Base-by-base conservation (phyloP, 805 yeast species). In the Cyberlindnera lachancei region DNA sequence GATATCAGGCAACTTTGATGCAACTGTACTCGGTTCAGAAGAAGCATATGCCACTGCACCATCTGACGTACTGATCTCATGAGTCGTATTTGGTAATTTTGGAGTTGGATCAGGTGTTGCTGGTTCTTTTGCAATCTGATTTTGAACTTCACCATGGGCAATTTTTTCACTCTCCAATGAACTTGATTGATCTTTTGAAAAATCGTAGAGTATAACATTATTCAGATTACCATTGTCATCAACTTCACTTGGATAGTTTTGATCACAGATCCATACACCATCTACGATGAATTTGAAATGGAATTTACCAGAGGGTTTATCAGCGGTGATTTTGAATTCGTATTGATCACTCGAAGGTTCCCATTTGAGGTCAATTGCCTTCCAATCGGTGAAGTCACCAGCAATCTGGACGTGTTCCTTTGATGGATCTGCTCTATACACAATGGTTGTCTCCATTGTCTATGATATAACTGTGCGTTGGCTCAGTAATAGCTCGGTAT, bases 341-440 rank as follows among this genome's bases (percentile, higher is more conserved):
- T 24, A 41, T 14, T 30, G 34, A 4, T 27, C 14, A 2, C 16
- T 29, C 0, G 7, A 15, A 2, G 14, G 13, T 23, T 45, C 38
- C 26, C 28, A 45, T 2, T 16, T 7, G 32, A 50, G 31, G 5
- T 35, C 27, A 13, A 45, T 35, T 4, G 52, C 44, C 5, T 39
- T 29, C 67, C 66, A 62, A 9, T 43, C 29, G 26, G 53, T 57
- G 37, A 62, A 61, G 40, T 55, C 56, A 4, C 66, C 66, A 10
- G 66, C 66, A 29, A 62, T 46, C 31, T 51, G 47, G 27, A 62
- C 46, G 12, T 41, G 30, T 8, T 46, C 36, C 12, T 27, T 27
- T 4, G 39, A 18, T 11, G 35, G 22, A 33, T 38, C 40, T 9
- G 34, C 14, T 15, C 24, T 23, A 44, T 48, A 42, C 13, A 28